These are phyloP conservation scores for Xylaria arbuscula DNA, from an alignment of 2,329 filamentous ascomycete genomes.

Conservation along the genomic window DNA sequence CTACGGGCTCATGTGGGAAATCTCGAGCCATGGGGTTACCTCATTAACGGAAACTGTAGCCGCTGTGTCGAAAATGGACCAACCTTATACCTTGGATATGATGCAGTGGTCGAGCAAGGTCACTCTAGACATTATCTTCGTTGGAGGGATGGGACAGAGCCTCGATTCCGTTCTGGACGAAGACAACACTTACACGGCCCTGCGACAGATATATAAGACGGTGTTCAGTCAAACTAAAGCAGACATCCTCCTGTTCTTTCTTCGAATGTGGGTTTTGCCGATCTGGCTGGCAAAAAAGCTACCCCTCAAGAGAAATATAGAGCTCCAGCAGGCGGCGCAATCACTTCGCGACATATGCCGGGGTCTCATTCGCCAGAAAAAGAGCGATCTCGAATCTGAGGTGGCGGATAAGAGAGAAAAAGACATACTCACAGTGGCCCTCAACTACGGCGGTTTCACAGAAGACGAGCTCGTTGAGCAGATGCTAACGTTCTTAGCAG, in stretches of 20 bases:
- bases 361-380: constrained; percentile 37
- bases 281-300: constrained; percentile 26
- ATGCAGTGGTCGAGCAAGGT: constrained; percentile 35
- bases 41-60: constrained; percentile 25
- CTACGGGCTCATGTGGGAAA: constrained; percentile 37
- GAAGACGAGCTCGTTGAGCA: constrained; percentile 40
- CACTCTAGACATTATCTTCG: constrained; percentile 38
- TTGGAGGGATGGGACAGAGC: constrained; percentile 35
- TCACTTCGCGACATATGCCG: constrained; percentile 35
- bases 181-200: constrained; percentile 30
- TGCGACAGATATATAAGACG: constrained; percentile 31
- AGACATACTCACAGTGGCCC: constrained; percentile 38
- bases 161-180: constrained; percentile 34
- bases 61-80: constrained; percentile 7
- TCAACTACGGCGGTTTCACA: constrained; percentile 37
- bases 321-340: constrained; percentile 25
- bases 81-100: constrained; percentile 29
- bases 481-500: constrained; percentile 37
- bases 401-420: constrained; percentile 35
- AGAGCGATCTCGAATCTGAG: constrained; percentile 36
- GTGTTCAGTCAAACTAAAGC: constrained; percentile 25
- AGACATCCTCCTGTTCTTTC: constrained; percentile 31
- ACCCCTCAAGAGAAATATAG: constrained; percentile 31
- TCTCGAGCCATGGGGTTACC: constrained; percentile 31
- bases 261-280: constrained; percentile 34